A percentile compares a stretch with the other conserved stretches of the same genome.
phyloP scores from a whole-genome alignment of 495 filamentous ascomycete species.

The Massariosphaeria phaeospora region DNA sequence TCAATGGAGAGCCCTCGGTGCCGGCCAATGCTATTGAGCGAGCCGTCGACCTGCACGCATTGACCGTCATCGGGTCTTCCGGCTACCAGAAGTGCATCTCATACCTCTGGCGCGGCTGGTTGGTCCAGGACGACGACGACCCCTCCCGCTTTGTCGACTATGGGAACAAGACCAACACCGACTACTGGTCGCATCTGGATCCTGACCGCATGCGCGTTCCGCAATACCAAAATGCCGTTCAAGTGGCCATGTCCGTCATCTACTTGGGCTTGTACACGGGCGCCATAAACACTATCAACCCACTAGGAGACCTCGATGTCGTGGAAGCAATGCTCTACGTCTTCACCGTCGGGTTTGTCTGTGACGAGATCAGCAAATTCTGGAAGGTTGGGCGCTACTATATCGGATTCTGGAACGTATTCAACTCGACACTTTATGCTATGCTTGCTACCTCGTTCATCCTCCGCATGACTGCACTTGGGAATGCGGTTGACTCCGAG shows the following conservation, averaged over 20 bases:
- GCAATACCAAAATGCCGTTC: constrained; percentile 82
- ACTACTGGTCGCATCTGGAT: constrained; percentile 76
- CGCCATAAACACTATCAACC: constrained; percentile 89
- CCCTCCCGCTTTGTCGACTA: constrained; percentile 82
- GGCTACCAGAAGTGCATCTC: constrained; percentile 94
- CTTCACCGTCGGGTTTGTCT: constrained; percentile 90
- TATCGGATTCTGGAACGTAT: constrained; percentile 90
- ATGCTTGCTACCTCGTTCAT: constrained; percentile 72
- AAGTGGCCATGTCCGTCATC: constrained; percentile 76
- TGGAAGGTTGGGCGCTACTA: constrained; percentile 90
- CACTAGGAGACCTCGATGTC: constrained; percentile 71
- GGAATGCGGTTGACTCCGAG: constrained; percentile 49
- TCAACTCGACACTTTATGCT: constrained; percentile 77
- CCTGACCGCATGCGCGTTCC: constrained; percentile 91
- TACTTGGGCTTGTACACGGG: constrained; percentile 81
- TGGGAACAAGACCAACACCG: constrained; percentile 64
- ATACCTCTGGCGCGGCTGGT: constrained; percentile 92
- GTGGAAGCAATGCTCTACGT: constrained; percentile 79
- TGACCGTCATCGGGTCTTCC: constrained; percentile 78
- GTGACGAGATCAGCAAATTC: constrained; percentile 78
- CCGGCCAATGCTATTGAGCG: constrained; percentile 86
- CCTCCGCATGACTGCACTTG: constrained; percentile 69
- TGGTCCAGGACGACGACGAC: constrained; percentile 88
- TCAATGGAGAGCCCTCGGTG: constrained; percentile 62
- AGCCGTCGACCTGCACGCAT: constrained; percentile 85